phyloP scores from a whole-genome alignment of 2,329 filamentous ascomycete genomes.

The Trichoderma pleuroti region DNA sequence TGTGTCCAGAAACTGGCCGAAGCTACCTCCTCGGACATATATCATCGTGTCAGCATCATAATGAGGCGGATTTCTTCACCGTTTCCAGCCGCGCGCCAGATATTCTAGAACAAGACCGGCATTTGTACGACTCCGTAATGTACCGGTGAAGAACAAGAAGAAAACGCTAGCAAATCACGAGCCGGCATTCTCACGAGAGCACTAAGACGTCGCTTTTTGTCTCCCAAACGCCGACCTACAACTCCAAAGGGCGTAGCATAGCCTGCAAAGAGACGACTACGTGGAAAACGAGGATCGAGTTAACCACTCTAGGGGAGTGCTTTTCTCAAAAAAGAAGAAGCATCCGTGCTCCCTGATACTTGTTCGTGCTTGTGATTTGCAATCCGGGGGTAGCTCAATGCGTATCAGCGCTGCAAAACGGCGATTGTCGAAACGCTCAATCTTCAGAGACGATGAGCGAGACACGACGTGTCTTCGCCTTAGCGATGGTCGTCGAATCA shows the following conservation, averaged over 20 bases:
- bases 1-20: not conserved
- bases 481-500: not conserved
- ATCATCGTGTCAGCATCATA: constrained; percentile 6
- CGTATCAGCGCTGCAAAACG: not conserved
- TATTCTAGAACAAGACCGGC: not conserved
- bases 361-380: not conserved
- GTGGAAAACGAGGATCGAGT: not conserved
- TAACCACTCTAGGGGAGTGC: not conserved
- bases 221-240: not conserved
- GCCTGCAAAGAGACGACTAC: not conserved
- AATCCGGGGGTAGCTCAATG: not conserved
- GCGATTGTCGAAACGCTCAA: not conserved
- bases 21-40: not conserved
- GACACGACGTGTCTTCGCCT: not conserved
- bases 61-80: not conserved
- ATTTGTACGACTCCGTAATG: not conserved
- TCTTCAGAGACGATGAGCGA: not conserved
- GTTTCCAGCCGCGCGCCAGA: not conserved
- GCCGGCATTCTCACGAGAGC: not conserved
- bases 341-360: not conserved
- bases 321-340: not conserved
- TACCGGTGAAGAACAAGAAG: not conserved
- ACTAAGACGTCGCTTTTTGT: not conserved
- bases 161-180: not conserved
- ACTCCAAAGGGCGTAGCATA: not conserved